These are phyloP conservation scores for Heliamphora pulchella DNA, from an alignment of 179 eudicot species.

Conservation along the genomic window DNA sequence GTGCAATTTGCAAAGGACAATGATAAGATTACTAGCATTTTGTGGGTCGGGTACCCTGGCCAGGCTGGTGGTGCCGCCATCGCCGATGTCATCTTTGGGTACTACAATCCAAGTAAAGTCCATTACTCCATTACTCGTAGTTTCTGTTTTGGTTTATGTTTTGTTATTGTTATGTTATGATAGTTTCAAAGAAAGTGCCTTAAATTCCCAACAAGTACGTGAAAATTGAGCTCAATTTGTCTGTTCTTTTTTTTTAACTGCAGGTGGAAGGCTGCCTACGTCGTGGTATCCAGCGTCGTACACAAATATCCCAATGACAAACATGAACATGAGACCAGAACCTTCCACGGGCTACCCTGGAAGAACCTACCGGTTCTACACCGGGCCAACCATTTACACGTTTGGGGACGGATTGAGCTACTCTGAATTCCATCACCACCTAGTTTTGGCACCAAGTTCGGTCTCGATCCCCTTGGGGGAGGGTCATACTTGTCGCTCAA, in stretches of 20 bases:
- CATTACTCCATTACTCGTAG: not conserved
- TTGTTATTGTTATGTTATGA: not conserved
- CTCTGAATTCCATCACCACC: conserved; percentile 40
- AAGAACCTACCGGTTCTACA: conserved; percentile 66
- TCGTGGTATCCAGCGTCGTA: conserved; percentile 75
- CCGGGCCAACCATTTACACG: conserved; percentile 42
- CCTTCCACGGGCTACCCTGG: conserved; percentile 65
- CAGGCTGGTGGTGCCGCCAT: conserved; percentile 76
- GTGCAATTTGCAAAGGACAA: conserved; percentile 40
- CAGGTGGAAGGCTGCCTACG: conserved; percentile 73
- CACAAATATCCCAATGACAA: conserved; percentile 52
- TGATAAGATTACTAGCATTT: conserved; percentile 39
- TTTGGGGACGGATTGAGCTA: conserved; percentile 72
- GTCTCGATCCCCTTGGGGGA: conserved; percentile 34
- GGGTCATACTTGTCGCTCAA: conserved; percentile 23
- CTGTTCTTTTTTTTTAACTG: not conserved
- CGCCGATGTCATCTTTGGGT: conserved; percentile 57
- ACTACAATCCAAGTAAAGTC: conserved; percentile 54
- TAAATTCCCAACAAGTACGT: too few relatives aligned
- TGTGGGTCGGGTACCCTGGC: conserved; percentile 80
- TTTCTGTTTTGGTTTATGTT: not conserved
- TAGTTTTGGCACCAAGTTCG: conserved; percentile 40
- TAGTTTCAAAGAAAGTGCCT: too few relatives aligned
- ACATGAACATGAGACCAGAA: conserved; percentile 80
- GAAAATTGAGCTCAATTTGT: too few relatives aligned